Evolutionary conservation across 1,139 yeast species (phyloP).

Genomic region (Nematodospora anomalae): DNA sequence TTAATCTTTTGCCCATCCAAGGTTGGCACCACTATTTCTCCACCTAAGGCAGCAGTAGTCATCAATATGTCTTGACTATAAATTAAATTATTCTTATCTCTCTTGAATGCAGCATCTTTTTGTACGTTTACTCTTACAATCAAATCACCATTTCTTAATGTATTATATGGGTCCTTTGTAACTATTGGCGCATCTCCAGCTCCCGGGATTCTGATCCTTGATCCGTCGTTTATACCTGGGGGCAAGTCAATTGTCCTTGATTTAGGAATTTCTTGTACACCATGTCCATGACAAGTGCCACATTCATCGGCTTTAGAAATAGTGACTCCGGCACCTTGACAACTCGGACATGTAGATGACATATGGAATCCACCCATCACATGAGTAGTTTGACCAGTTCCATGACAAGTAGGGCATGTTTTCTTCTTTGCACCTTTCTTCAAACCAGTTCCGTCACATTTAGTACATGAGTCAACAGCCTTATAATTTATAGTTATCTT

Average conservation of each 20-base stretch:
- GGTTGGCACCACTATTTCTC: constrained; percentile 84
- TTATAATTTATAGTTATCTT: constrained; percentile 66
- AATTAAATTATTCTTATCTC: constrained; percentile 65
- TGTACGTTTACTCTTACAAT: constrained; percentile 76
- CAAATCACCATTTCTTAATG: constrained; percentile 79
- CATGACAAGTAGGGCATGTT: constrained; percentile 87
- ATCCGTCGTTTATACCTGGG: constrained; percentile 84
- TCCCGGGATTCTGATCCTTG: constrained; percentile 78
- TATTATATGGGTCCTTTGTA: constrained; percentile 63
- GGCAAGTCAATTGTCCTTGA: constrained; percentile 81
- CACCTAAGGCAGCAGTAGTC: constrained; percentile 97
- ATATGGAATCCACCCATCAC: constrained; percentile 93
- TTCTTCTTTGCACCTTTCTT: constrained; percentile 73
- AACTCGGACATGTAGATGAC: constrained; percentile 87
- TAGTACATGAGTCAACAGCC: constrained; percentile 72
- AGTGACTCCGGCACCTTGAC: constrained; percentile 86
- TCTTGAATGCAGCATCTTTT: constrained; percentile 67
- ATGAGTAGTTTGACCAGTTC: constrained; percentile 89
- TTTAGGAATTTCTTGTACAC: constrained; percentile 70
- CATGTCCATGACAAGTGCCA: constrained; percentile 82
- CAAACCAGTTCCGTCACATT: constrained; percentile 85
- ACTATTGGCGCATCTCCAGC: constrained; percentile 88
- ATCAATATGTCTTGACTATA: constrained; percentile 71
- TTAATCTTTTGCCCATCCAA: constrained; percentile 74
- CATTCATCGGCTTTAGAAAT: constrained; percentile 73